Base-by-base conservation (phyloP, 140 eudicot genomes). In the Ambrosia hybrid region DNA sequence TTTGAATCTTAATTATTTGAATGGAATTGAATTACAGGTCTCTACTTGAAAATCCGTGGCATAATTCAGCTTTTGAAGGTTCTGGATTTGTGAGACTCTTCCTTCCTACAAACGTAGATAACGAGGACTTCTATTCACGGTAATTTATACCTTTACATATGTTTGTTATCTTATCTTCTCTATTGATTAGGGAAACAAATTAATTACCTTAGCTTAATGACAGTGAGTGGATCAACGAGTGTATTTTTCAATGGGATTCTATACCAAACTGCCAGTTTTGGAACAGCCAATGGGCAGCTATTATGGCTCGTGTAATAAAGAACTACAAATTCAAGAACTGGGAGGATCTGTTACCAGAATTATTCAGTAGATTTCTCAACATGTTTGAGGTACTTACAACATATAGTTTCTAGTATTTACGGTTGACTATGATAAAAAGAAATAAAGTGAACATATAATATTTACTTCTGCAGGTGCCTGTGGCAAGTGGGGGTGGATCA, bases 271-370 rank as follows among this genome's bases (percentile, higher is more conserved):
- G 91, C 76, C 99, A 85, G 73, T 94, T 94, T 57, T 94, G 99
- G 99, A 90, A 94, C 84, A 90, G 97, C 74, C 99, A 94, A 74
- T 94, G 97, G 97, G 87, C 96, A 41, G 91, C 97, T 76, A 85
- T 90, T 56, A 82, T 87, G 62, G 99, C 97, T 67, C 99, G 99
- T 84, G 87, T 94, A 56, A 86, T 90, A 73, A 94, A 90, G 82
- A 88, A 84, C 82, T 88, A 83, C 78, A 73, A 73, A 57, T 61
- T 49, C 33, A 79, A 79, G 17, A 84, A 83, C 65, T 94, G 99
- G 99, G 96, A 94, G 75, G 76, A 73, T 68, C 89, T 83, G 79
- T 72, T 94, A 78, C 95, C 95, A n/a, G 87, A 80, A 51, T 81
- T 94, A 46, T 94, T 86, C 83, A 85, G 86, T 67, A 81, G 83